These are phyloP conservation scores for Sophora flavescens DNA, from an alignment of 306 rosid genomes.

Conservation along the genomic window DNA sequence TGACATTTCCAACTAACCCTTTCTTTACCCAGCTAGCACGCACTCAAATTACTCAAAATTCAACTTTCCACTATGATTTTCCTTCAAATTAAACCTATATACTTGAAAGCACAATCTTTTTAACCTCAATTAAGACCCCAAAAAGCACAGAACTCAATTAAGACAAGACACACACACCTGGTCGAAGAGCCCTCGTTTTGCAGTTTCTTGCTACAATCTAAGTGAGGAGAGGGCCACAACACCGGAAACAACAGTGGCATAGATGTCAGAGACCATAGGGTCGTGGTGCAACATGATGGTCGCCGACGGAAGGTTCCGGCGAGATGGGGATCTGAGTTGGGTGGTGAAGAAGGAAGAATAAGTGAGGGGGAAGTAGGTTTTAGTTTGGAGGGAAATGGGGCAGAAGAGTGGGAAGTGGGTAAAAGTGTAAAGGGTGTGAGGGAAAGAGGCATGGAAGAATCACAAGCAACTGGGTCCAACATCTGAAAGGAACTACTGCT, in stretches of 20 bases:
- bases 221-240: slow-evolving; percentile 65
- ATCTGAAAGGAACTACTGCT: not conserved
- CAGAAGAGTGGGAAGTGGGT: slow-evolving; percentile 38
- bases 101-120: not conserved
- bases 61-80: not conserved
- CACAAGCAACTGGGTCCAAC: not conserved
- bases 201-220: slow-evolving; percentile 73
- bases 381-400: slow-evolving; percentile 19
- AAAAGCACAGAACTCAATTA: not conserved
- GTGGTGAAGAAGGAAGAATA: not conserved
- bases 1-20: not conserved
- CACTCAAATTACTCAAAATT: not conserved
- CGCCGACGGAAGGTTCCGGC: slow-evolving; percentile 41
- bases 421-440: not conserved
- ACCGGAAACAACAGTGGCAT: slow-evolving; percentile 64
- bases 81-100: slow-evolving; percentile 7
- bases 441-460: slow-evolving; percentile 44
- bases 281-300: slow-evolving; percentile 63
- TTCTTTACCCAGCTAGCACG: not conserved
- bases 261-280: slow-evolving; percentile 68
- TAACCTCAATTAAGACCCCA: not conserved
- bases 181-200: slow-evolving; percentile 69
- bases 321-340: slow-evolving; percentile 10
- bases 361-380: slow-evolving; percentile 35
- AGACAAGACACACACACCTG: slow-evolving; percentile 56